These are phyloP conservation scores for Oenanthe javanica DNA, from an alignment of 140 eudicot species.

Conservation along the genomic window DNA sequence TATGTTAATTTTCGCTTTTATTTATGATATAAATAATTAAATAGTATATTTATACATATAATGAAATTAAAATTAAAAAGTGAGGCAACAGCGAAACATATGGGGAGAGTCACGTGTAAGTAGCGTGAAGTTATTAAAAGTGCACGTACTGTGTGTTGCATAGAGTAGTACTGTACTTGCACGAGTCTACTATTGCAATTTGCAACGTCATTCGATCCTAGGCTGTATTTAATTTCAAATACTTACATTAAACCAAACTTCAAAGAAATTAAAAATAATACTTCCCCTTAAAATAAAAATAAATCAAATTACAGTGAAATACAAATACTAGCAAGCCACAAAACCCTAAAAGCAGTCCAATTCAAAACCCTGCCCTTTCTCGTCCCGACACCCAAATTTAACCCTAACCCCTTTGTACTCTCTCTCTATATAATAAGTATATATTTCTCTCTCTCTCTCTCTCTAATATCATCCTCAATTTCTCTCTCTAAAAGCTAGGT, in stretches of 20 bases:
- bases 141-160: too few relatives aligned
- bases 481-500: not conserved
- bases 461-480: not conserved
- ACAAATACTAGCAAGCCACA: slow-evolving; percentile 4
- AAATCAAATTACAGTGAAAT: not conserved
- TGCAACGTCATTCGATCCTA: not conserved
- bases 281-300: too few relatives aligned
- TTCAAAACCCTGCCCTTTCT: slow-evolving; percentile 29
- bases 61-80: too few relatives aligned
- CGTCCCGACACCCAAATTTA: slow-evolving; percentile 15
- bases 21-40: too few relatives aligned
- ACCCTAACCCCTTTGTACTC: slow-evolving; percentile 8
- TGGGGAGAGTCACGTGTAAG: not conserved
- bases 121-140: not conserved
- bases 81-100: too few relatives aligned
- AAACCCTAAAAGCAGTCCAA: slow-evolving; percentile 27
- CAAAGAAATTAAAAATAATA: too few relatives aligned
- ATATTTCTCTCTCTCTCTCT: not conserved
- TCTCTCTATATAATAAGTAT: not conserved
- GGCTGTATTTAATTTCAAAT: not conserved
- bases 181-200: too few relatives aligned
- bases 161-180: too few relatives aligned
- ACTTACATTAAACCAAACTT: too few relatives aligned
- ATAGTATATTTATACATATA: too few relatives aligned
- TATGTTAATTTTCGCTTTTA: too few relatives aligned